A percentile compares a stretch with the other conserved stretches of the same genome.
phyloP scores from a whole-genome alignment of 2,329 filamentous ascomycete genomes.

The Phyllosticta citrichinensis region DNA sequence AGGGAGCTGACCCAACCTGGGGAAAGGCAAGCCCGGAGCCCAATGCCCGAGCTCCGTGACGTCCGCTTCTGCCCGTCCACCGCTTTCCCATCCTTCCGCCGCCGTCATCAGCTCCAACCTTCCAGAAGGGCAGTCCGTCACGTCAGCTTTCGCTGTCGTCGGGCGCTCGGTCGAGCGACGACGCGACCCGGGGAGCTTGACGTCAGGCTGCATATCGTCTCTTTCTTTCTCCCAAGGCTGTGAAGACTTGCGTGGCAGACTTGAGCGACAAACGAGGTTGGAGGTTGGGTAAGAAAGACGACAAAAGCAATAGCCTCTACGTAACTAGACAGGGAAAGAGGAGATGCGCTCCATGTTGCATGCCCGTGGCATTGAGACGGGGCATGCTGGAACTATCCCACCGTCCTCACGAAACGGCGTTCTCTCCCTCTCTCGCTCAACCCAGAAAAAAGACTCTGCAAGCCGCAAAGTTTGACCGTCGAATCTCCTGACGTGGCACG shows the following conservation, averaged over 20 bases:
- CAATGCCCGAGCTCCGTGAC: not conserved
- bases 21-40: not conserved
- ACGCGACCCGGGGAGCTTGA: not conserved
- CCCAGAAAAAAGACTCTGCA: not conserved
- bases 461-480: not conserved
- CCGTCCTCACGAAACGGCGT: too few relatives aligned
- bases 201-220: not conserved
- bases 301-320: too few relatives aligned
- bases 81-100: not conserved
- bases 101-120: not conserved
- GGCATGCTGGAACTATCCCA: not conserved
- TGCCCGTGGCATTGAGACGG: too few relatives aligned
- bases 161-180: not conserved
- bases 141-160: not conserved
- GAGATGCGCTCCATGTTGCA: too few relatives aligned
- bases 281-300: too few relatives aligned
- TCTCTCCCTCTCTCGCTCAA: too few relatives aligned
- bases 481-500: not conserved
- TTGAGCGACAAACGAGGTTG: not conserved
- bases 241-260: not conserved
- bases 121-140: not conserved
- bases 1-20: not conserved
- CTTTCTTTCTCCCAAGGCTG: not conserved
- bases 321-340: too few relatives aligned
- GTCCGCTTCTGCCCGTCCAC: not conserved